Base-by-base conservation (phyloP, 768 basidiomycete genomes). In the Tulasnella sp. region DNA sequence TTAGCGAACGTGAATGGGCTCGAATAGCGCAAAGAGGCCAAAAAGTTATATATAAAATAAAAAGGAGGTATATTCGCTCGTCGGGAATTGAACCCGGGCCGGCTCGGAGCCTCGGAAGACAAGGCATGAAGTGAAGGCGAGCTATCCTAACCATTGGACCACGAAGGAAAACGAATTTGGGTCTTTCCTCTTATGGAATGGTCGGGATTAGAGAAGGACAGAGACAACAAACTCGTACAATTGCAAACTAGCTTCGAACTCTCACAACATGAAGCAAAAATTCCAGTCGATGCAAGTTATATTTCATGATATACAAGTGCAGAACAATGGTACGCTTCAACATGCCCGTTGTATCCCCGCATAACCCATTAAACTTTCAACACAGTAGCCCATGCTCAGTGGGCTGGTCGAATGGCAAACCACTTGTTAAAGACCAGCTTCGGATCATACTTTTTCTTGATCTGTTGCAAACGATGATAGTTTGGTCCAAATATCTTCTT, bases 371-470 rank as follows among this genome's bases (percentile, higher is more conserved):
- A 20, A 20, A 18, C 44, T 8, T 46, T 14, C 18, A 18, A 54
- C 1, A 22, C 54, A 24, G n/a, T 14, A 18, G 18, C 46, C 12
- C 2, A 46, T 18, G 14, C 54, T 69, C 64, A 69, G 37, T 37
- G 34, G 54, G 73, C 74, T 46, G 81, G 81, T 37, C 37, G 54
- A 37, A 82, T 82, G 12, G 81, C 60, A 72, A 81, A 82, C 82
- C 82, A 82, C 77, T 79, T 81, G 75, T 82, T 74, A 74, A 81
- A 82, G 24, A 81, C 44, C 40, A 64, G 46, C 20, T 79, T 60
- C 3, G 82, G 82, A 46, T 82, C 82, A 72, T 81, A 81, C 48
- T 80, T 79, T 41, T 44, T 72, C 74, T 82, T 82, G 69, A 82
- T 37, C 42, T 41, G 34, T n/a, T 58, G 48, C 74, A 82, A 75